Percentiles rank a stretch among this genome's conserved stretches.
Conservation (phyloP, 1,284 basidiomycete species). For the Garcileccinum viscosum region DNA sequence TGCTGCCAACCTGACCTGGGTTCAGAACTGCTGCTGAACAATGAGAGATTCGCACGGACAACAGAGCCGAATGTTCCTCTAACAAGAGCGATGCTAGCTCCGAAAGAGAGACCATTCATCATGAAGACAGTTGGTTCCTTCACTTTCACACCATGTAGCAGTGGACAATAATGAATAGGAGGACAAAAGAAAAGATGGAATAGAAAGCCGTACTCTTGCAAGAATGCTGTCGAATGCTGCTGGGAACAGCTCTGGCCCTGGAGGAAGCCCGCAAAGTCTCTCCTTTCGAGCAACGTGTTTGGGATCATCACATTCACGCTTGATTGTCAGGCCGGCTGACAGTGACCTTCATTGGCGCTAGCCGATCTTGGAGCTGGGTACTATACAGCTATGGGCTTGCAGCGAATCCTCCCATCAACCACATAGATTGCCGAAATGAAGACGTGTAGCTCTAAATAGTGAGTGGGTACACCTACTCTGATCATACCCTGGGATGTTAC, state of each 20-base stretch:
- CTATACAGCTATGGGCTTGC: constrained; percentile 81
- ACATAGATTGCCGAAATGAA: constrained; percentile 59
- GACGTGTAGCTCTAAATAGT: neutral
- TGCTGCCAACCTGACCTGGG: constrained; percentile 66
- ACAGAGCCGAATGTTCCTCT: constrained; percentile 79
- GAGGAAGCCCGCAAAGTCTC: constrained; percentile 73
- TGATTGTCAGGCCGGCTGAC: constrained; percentile 79
- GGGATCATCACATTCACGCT: constrained; percentile 65
- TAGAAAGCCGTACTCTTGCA: constrained; percentile 55
- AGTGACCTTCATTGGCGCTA: constrained; percentile 58
- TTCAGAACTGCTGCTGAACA: constrained; percentile 69
- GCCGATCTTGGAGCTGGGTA: constrained; percentile 71
- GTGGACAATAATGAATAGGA: constrained; percentile 9
- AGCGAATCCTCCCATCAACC: constrained; percentile 81
- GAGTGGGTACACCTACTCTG: constrained; percentile 48
- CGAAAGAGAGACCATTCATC: neutral
- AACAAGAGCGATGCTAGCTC: constrained; percentile 12
- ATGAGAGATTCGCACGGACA: constrained; percentile 76
- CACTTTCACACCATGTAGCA: constrained; percentile 64
- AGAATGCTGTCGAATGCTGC: constrained; percentile 84
- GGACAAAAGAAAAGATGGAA: neutral
- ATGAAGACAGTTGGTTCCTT: constrained; percentile 80
- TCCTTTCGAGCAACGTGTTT: constrained; percentile 70
- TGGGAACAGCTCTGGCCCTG: constrained; percentile 72
- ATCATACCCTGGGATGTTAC: constrained; percentile 69